Percentiles rank a stretch among this genome's conserved stretches.
Evolutionary conservation across 495 filamentous ascomycete genomes (phyloP).

Genomic region (Podospora fimiseda): DNA sequence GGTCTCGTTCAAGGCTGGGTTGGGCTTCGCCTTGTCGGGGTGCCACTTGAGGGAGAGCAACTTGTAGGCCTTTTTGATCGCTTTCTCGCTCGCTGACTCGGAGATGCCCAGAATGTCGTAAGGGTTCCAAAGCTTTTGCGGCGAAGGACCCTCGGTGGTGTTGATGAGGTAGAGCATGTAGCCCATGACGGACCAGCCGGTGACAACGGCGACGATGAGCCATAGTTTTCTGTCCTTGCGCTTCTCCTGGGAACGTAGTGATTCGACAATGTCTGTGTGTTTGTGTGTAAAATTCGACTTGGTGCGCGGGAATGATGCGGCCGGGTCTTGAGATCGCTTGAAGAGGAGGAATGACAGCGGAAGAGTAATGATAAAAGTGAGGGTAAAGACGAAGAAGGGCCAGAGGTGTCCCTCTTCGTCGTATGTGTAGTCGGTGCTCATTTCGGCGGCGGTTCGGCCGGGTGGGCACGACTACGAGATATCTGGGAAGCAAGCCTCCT

Average conservation of each 20-base stretch:
- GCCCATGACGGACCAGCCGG: slow-evolving; percentile 79
- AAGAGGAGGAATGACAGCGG: slow-evolving; percentile 85
- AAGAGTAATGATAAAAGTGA: slow-evolving; percentile 78
- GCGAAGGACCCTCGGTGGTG: slow-evolving; percentile 60
- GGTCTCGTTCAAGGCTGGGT: slow-evolving; percentile 83
- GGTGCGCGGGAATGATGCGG: slow-evolving; percentile 42
- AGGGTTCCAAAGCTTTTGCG: slow-evolving; percentile 83
- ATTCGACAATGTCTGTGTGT: slow-evolving; percentile 76
- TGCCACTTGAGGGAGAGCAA: slow-evolving; percentile 79
- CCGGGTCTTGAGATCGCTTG: slow-evolving; percentile 66
- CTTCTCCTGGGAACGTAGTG: slow-evolving; percentile 79
- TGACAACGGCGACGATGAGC: slow-evolving; percentile 66
- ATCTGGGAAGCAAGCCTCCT: background rate
- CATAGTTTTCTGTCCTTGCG: slow-evolving; percentile 85
- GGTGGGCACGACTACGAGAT: slow-evolving; percentile 1
- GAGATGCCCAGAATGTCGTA: slow-evolving; percentile 88
- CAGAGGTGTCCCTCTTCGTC: slow-evolving; percentile 98
- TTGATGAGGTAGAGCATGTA: slow-evolving; percentile 89
- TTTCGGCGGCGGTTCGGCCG: slow-evolving; percentile 44
- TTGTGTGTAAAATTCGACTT: slow-evolving; percentile 71
- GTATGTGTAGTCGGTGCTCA: slow-evolving; percentile 97
- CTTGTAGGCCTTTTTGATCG: slow-evolving; percentile 85
- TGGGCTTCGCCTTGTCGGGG: slow-evolving; percentile 82
- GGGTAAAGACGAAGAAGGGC: slow-evolving; percentile 94
- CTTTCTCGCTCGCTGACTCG: slow-evolving; percentile 76